A percentile compares a stretch with the other conserved stretches of the same genome.
Evolutionary conservation across 2,329 filamentous ascomycete species (phyloP).

Genomic region (Lasiodiplodia hormozganensis): DNA sequence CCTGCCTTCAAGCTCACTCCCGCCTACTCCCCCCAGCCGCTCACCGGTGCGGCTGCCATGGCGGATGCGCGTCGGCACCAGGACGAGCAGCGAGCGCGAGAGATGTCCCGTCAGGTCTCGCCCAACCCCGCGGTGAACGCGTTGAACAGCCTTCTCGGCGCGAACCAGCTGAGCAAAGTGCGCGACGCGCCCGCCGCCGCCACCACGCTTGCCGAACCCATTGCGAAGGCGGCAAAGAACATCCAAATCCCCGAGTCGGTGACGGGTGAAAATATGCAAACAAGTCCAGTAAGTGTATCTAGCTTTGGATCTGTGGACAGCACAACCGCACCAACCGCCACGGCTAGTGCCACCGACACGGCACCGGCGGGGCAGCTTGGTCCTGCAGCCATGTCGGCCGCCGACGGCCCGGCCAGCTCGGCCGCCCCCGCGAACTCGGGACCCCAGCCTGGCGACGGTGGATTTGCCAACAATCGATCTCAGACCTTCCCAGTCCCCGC

Average conservation of each 20-base stretch:
- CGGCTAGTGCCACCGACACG: slow-evolving; percentile 54
- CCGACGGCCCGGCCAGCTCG: slow-evolving; percentile 45
- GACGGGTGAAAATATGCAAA: slow-evolving; percentile 56
- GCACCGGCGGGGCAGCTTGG: slow-evolving; percentile 56
- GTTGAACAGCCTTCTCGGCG: slow-evolving; percentile 53
- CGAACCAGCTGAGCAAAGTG: slow-evolving; percentile 50
- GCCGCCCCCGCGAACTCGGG: slow-evolving; percentile 18
- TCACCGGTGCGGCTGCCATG: slow-evolving; percentile 57
- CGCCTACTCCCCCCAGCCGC: slow-evolving; percentile 47
- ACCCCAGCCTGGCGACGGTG: slow-evolving; percentile 40
- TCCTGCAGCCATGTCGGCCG: slow-evolving; percentile 53
- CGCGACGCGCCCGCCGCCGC: slow-evolving; percentile 51
- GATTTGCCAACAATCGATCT: slow-evolving; percentile 57
- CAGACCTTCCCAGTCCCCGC: slow-evolving; percentile 71
- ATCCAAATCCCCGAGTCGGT: slow-evolving; percentile 57
- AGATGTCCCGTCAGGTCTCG: slow-evolving; percentile 51
- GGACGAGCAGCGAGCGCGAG: slow-evolving; percentile 44
- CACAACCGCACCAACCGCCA: slow-evolving; percentile 53
- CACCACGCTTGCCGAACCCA: slow-evolving; percentile 55
- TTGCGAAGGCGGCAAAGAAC: slow-evolving; percentile 56
- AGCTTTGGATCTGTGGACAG: slow-evolving; percentile 62
- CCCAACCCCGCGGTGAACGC: slow-evolving; percentile 56
- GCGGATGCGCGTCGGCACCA: slow-evolving; percentile 55
- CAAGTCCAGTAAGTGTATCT: slow-evolving; percentile 60
- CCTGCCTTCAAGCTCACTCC: slow-evolving; percentile 46